Base-by-base conservation (phyloP, 495 filamentous ascomycete genomes). In the Jackrogersella multiformis region DNA sequence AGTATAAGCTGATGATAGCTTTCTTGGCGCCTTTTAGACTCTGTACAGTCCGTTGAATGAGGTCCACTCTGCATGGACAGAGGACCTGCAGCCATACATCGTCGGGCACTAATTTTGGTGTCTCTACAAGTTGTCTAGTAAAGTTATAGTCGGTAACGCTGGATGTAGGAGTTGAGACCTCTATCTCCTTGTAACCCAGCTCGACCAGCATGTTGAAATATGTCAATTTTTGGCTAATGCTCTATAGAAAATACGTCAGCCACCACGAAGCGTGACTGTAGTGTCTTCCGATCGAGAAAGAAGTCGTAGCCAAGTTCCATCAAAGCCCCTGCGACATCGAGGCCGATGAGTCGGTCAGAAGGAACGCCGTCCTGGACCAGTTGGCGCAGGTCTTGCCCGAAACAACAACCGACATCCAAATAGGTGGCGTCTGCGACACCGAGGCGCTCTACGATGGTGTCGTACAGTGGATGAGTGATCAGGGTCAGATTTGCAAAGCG, bases 31-130 rank as follows among this genome's bases (percentile, higher is more conserved):
- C 92, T 71, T 84, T 86, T 35, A 94, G 75, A 49, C 89, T 89
- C 18, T 93, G 86, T 16, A 95, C 90, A 16, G 92, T 94, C 39
- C 87, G 84, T 34, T 82, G 80, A 69, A 95, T 94, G 51, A 94
- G 82, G 71, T 95, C 92, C 76, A 90, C 86, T 56, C 92, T 85
- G 71, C 92, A 95, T 18, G 92, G 92, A 10, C 88, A 87, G 59
- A 95, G 86, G 18, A 94, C 92, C 71, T 95, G 92, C 36, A 95
- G 78, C 86, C 88, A 92, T 51, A 95, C 92, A 79, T 94, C 91
- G 61, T 91, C 89, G n/a, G 92, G 92, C 2, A 90, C 85, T 0
- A 85, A 81, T 16, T 88, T 90, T 5, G 91, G 89, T 13, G 91
- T 92, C 59, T 12, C 34, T 4, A 51, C 18, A 9, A 42, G 39